Percentiles rank a stretch among this genome's conserved stretches.
Evolutionary conservation across 163 green algal genomes (phyloP).

Genomic region (Scenedesmus sp.): DNA sequence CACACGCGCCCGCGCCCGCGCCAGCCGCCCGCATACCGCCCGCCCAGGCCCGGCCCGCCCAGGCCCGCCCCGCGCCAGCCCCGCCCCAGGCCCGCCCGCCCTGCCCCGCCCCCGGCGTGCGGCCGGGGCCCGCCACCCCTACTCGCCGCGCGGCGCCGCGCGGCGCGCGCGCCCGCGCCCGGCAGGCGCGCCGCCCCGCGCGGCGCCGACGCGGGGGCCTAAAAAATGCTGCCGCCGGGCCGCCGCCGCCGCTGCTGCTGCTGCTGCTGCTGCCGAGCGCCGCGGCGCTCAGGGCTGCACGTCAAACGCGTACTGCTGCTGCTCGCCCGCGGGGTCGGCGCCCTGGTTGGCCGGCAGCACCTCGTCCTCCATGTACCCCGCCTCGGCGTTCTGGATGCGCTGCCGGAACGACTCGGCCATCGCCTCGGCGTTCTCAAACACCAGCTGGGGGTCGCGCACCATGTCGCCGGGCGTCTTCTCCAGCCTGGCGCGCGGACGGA

Average conservation of each 20-base stretch:
- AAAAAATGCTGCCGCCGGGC: slow-evolving; percentile 15
- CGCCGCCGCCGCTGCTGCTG: not conserved
- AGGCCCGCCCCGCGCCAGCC: too few species aligned
- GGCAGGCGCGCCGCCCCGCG: too few species aligned
- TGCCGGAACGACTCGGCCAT: slow-evolving; percentile 93
- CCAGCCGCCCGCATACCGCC: too few species aligned
- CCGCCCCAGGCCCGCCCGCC: too few species aligned
- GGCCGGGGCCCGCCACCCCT: too few species aligned
- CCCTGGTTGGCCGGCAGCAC: slow-evolving; percentile 4
- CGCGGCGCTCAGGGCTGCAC: slow-evolving; percentile 1
- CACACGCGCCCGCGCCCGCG: too few species aligned
- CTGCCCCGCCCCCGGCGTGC: too few species aligned
- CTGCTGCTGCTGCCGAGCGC: not conserved
- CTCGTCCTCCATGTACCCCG: not conserved
- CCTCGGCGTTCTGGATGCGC: slow-evolving; percentile 56
- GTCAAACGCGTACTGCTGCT: slow-evolving; percentile 44
- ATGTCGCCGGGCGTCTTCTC: slow-evolving; percentile 92
- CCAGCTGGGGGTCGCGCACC: slow-evolving; percentile 86
- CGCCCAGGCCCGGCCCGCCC: too few species aligned
- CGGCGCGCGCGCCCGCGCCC: too few species aligned
- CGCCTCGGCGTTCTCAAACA: slow-evolving; percentile 97
- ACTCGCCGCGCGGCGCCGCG: too few species aligned
- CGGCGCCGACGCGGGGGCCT: too few species aligned
- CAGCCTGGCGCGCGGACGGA: too few species aligned
- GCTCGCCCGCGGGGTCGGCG: not conserved